Conservation (phyloP, 78 protist species). For the Speleostelium caveatum region DNA sequence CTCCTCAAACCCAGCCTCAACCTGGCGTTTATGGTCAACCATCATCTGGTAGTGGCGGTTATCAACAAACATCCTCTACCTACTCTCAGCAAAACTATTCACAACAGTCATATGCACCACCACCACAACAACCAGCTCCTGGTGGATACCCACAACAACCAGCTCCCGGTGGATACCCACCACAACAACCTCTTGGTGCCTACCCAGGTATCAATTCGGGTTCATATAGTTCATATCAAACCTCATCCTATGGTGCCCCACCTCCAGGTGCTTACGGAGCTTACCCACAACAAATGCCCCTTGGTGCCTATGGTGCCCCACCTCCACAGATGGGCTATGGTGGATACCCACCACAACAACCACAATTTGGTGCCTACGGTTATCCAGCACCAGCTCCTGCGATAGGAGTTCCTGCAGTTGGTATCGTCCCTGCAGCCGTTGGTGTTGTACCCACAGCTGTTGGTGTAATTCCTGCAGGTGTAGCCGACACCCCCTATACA, state of each 20-base stretch:
- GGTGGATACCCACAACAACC: constrained; percentile 46
- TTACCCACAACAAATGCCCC: constrained; percentile 24
- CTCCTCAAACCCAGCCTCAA: no score
- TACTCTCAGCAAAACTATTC: no score
- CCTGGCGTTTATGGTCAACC: no score
- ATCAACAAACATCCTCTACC: no score
- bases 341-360: not conserved
- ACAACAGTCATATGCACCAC: not conserved
- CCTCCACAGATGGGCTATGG: constrained; percentile 5
- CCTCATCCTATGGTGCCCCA: not conserved
- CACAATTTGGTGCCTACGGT: not conserved
- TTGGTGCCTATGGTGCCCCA: constrained; percentile 11
- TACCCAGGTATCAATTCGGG: constrained; percentile 40
- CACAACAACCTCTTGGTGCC: not conserved
- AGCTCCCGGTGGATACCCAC: constrained; percentile 5
- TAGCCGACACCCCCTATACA: constrained; percentile 23
- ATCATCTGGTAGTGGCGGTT: no score
- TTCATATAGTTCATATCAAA: constrained; percentile 10
- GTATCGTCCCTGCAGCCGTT: constrained; percentile 1
- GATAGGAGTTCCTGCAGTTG: not conserved
- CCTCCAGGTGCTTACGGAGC: constrained; percentile 4
- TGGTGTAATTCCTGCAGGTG: not conserved
- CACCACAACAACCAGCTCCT: not conserved
- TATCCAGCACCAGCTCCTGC: constrained; percentile 21
- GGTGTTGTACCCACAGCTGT: constrained; percentile 12